Conservation (phyloP, 2,329 filamentous ascomycete genomes). For the Aphanocladium album region DNA sequence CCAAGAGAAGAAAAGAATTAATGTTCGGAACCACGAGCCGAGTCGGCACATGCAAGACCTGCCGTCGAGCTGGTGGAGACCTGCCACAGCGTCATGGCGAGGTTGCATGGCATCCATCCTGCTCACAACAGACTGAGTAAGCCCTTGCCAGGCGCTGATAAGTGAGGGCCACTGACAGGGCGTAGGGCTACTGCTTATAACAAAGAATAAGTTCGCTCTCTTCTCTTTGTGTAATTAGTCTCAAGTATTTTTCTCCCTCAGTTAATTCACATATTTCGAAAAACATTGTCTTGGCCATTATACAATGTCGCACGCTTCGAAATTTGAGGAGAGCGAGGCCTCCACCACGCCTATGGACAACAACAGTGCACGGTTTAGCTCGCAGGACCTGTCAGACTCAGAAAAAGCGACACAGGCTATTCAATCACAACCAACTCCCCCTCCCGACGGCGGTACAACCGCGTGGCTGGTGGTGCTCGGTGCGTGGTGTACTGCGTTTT, state of each 20-base stretch:
- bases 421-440: constrained; percentile 1
- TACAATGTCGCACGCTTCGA: neutral
- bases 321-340: neutral
- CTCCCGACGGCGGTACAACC: constrained; percentile 24
- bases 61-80: neutral
- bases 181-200: constrained; percentile 2
- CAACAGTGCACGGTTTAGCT: neutral
- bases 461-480: constrained; percentile 38
- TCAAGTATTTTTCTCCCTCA: neutral
- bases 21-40: neutral
- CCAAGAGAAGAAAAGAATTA: neutral
- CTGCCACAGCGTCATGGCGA: neutral
- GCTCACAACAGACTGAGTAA: neutral
- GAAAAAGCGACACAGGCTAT: neutral
- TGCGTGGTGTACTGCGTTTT: constrained; percentile 36
- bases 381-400: neutral
- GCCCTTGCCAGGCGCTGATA: neutral
- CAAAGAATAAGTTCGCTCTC: neutral
- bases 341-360: neutral
- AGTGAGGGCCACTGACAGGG: neutral
- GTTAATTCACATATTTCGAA: neutral
- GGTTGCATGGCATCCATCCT: neutral
- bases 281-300: neutral
- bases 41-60: neutral
- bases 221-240: neutral